These are phyloP conservation scores for Fusarium nurragi DNA, from an alignment of 2,329 filamentous ascomycete species.

Conservation along the genomic window DNA sequence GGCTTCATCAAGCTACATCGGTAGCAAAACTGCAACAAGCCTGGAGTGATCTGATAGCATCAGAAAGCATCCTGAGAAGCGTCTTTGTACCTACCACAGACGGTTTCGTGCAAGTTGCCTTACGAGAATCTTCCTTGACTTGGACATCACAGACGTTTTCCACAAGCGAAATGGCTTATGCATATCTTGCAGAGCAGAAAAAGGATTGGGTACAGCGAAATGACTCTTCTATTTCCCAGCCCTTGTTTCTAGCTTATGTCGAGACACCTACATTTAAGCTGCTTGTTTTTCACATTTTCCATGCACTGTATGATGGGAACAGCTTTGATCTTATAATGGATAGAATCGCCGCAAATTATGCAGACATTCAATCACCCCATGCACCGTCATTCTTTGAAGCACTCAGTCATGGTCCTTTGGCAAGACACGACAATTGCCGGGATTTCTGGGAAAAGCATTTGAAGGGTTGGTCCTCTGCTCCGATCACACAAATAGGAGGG, in stretches of 20 bases:
- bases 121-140: constrained; percentile 54
- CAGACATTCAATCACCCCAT: constrained; percentile 29
- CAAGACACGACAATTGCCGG: constrained; percentile 51
- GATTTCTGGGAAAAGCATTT: constrained; percentile 76
- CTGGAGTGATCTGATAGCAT: constrained; percentile 64
- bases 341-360: constrained; percentile 54
- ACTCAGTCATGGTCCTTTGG: constrained; percentile 75
- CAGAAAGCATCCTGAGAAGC: constrained; percentile 74
- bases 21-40: constrained; percentile 60
- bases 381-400: constrained; percentile 72
- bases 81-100: constrained; percentile 77
- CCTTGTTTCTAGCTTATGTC: constrained; percentile 51
- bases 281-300: constrained; percentile 78
- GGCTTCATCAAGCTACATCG: constrained; percentile 59
- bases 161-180: constrained; percentile 45
- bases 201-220: constrained; percentile 66
- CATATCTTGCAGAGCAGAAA: constrained; percentile 50
- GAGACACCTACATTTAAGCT: constrained; percentile 53
- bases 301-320: constrained; percentile 86
- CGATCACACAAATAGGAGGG: constrained; percentile 23
- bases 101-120: constrained; percentile 78
- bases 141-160: constrained; percentile 55
- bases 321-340: constrained; percentile 76
- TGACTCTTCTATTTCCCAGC: constrained; percentile 30
- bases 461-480: constrained; percentile 39